Percentiles rank a stretch among this genome's conserved stretches.
phyloP scores from a whole-genome alignment of 108 stramenopile species.

The Seminavis robusta region DNA sequence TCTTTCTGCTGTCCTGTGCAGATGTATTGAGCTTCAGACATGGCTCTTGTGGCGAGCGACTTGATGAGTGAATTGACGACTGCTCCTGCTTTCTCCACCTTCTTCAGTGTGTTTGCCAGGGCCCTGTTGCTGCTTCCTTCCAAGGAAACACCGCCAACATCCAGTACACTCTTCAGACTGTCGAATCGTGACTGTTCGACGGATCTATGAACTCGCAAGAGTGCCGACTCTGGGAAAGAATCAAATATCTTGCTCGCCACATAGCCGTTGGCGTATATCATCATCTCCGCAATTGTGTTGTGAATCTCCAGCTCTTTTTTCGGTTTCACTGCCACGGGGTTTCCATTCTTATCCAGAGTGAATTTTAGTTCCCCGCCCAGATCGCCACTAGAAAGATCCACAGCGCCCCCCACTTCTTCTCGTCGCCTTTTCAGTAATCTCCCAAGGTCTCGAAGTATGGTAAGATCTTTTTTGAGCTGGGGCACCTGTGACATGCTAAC shows the following conservation, averaged over 20 bases:
- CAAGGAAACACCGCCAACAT: conserved; percentile 58
- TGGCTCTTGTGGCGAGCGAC: conserved; percentile 74
- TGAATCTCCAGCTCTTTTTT: conserved; percentile 80
- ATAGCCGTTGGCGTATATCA: conserved; percentile 79
- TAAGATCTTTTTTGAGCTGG: conserved; percentile 26
- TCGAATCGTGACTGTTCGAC: conserved; percentile 57
- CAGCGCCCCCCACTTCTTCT: conserved; percentile 52
- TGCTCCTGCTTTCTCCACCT: conserved; percentile 26
- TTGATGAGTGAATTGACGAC: conserved; percentile 48
- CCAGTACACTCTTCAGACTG: conserved; percentile 59
- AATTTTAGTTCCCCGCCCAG: conserved; percentile 59
- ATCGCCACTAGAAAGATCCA: conserved; percentile 57
- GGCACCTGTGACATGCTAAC: conserved; percentile 18
- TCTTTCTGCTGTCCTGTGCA: conserved; percentile 40
- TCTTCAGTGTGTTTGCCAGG: conserved; percentile 34
- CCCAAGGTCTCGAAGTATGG: conserved; percentile 35
- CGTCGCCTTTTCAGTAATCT: conserved; percentile 38
- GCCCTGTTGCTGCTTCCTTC: conserved; percentile 40
- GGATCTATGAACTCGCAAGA: conserved; percentile 57
- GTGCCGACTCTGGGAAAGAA: conserved; percentile 48
- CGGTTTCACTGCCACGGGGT: conserved; percentile 45
- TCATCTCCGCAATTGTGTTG: conserved; percentile 80
- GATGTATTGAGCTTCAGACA: conserved; percentile 84
- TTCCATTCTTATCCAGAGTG: conserved; percentile 39
- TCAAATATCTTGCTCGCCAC: conserved; percentile 50